Evolutionary conservation across 345 rosid genomes (phyloP).

Genomic region (Brassica nigra): DNA sequence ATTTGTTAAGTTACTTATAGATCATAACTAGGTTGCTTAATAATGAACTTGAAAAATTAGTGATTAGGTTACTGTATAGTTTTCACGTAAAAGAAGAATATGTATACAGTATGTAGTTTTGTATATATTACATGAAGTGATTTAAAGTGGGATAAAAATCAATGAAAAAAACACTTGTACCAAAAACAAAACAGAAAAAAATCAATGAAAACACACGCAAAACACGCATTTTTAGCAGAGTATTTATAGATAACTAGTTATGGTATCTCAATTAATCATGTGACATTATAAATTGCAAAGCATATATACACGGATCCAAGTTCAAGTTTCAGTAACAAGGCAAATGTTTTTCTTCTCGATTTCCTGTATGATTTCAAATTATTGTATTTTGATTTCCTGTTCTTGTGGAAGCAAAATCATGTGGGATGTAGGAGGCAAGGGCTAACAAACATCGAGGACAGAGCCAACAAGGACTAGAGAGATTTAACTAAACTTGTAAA

Average conservation of each 20-base stretch:
- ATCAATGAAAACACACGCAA: slow-evolving; percentile 3
- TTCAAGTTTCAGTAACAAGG: slow-evolving; percentile 3
- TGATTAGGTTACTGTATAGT: background rate
- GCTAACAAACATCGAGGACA: slow-evolving; percentile 27
- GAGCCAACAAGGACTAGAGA: slow-evolving; percentile 29
- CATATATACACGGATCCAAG: background rate
- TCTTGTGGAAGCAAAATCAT: slow-evolving; percentile 35
- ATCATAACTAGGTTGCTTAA: slow-evolving; percentile 7
- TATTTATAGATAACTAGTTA: background rate
- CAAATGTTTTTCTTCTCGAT: background rate
- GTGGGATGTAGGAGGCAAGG: slow-evolving; percentile 37
- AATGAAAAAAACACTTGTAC: background rate
- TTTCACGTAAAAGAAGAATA: background rate
- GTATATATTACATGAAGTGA: background rate
- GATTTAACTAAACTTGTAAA: slow-evolving; percentile 12
- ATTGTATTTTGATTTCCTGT: slow-evolving; percentile 16
- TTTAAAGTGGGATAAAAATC: background rate
- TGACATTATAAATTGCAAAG: background rate
- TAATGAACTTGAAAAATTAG: background rate
- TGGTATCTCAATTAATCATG: background rate
- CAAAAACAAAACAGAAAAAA: too few relatives aligned
- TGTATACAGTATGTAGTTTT: background rate
- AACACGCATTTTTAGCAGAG: background rate
- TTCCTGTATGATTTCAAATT: slow-evolving; percentile 16
- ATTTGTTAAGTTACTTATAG: background rate